These are phyloP conservation scores for Exutisphaerella laricina DNA, from an alignment of 2,329 filamentous ascomycete species.

Conservation along the genomic window DNA sequence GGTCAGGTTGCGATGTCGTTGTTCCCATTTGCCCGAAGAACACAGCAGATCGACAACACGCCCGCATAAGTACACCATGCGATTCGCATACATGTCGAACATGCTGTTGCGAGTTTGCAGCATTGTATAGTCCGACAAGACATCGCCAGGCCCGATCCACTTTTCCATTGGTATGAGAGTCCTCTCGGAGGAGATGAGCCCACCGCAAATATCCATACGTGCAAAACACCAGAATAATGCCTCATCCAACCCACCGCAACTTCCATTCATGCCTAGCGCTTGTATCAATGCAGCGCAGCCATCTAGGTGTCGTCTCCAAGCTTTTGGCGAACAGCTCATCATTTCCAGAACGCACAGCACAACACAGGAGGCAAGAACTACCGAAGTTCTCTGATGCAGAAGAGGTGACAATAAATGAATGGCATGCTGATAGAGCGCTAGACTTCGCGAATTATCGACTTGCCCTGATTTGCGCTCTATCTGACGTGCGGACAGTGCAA, in stretches of 20 bases:
- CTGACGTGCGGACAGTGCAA: slow-evolving; percentile 51
- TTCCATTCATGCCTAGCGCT: slow-evolving; percentile 48
- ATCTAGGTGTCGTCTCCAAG: slow-evolving; percentile 53
- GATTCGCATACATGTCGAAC: slow-evolving; percentile 56
- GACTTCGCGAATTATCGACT: slow-evolving; percentile 44
- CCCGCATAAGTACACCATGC: slow-evolving; percentile 53
- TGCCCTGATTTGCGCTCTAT: slow-evolving; percentile 48
- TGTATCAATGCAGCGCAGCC: slow-evolving; percentile 52
- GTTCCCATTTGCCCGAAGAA: slow-evolving; percentile 28
- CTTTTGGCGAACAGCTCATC: slow-evolving; percentile 45
- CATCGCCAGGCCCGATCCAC: slow-evolving; percentile 42
- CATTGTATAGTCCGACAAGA: slow-evolving; percentile 35
- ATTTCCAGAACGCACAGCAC: slow-evolving; percentile 47
- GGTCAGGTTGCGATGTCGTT: slow-evolving; percentile 17
- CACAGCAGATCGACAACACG: slow-evolving; percentile 37
- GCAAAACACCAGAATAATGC: slow-evolving; percentile 56
- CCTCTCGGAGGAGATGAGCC: slow-evolving; percentile 49
- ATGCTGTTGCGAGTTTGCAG: slow-evolving; percentile 31
- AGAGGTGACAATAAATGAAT: slow-evolving; percentile 43
- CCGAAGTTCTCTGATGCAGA: slow-evolving; percentile 41
- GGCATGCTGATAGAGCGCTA: slow-evolving; percentile 50
- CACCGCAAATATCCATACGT: slow-evolving; percentile 53
- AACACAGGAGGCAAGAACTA: slow-evolving; percentile 44
- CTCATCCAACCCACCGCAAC: slow-evolving; percentile 47
- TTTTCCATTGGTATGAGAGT: slow-evolving; percentile 47